phyloP scores from a whole-genome alignment of 768 basidiomycete genomes.

The Trametes sanguinea region DNA sequence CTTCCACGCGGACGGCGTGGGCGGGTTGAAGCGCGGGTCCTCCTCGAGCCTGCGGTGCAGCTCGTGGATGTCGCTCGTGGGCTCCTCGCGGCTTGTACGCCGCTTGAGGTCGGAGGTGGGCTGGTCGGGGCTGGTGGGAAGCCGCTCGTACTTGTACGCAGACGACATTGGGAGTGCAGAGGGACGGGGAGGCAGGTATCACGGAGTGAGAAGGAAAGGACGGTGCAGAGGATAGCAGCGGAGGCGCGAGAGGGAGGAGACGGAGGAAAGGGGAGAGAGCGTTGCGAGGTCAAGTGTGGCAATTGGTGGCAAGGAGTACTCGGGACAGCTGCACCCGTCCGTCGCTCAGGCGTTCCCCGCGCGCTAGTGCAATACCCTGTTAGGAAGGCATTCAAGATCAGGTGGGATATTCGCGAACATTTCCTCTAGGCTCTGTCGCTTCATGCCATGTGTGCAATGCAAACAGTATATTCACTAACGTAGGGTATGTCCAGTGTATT shows the following conservation, averaged over 20 bases:
- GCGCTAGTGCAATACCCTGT: not conserved
- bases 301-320: not conserved
- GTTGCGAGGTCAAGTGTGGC: not conserved
- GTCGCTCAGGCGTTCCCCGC: not conserved
- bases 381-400: not conserved
- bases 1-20: slow-evolving; percentile 52
- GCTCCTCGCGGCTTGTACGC: slow-evolving; percentile 21
- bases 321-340: no score
- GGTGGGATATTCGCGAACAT: not conserved
- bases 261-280: not conserved
- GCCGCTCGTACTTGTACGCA: slow-evolving; percentile 15
- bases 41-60: slow-evolving; percentile 32
- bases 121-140: slow-evolving; percentile 8
- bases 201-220: not conserved
- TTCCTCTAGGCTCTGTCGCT: no score
- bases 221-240: no score
- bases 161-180: slow-evolving; percentile 7
- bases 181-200: not conserved
- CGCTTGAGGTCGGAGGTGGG: slow-evolving; percentile 18
- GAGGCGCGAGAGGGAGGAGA: not conserved
- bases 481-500: no score
- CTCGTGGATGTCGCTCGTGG: slow-evolving; percentile 30
- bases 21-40: slow-evolving; percentile 53
- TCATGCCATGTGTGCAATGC: no score
- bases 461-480: no score